Evolutionary conservation across 495 filamentous ascomycete genomes (phyloP).

Genomic region (Annulohypoxylon stygium): DNA sequence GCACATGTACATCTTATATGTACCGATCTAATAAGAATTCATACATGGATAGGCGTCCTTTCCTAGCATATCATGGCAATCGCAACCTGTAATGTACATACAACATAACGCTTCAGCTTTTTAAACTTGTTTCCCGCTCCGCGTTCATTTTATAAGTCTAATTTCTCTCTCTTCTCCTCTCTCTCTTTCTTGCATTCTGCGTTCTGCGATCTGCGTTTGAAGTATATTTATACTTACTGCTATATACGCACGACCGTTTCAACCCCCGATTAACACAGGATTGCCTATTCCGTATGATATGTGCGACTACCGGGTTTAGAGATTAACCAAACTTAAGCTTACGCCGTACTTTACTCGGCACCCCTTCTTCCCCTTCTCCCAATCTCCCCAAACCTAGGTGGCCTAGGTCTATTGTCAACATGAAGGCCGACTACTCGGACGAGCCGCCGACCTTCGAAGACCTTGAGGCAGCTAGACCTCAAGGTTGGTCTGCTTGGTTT

Average conservation of each 20-base stretch:
- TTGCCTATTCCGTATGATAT: constrained; percentile 19
- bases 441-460: constrained; percentile 30
- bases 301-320: constrained; percentile 15
- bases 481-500: constrained; percentile 53
- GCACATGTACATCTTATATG: background rate
- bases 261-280: background rate
- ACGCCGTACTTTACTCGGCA: constrained; percentile 14
- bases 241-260: constrained; percentile 8
- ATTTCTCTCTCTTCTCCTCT: constrained; percentile 4
- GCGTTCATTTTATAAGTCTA: constrained; percentile 9
- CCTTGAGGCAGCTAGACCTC: constrained; percentile 23
- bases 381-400: background rate
- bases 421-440: constrained; percentile 47
- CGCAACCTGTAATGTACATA: constrained; percentile 7
- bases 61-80: constrained; percentile 17
- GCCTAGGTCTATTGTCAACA: constrained; percentile 10
- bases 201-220: background rate
- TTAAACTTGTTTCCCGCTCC: constrained; percentile 17
- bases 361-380: background rate
- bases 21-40: constrained; percentile 22
- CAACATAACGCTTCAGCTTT: background rate
- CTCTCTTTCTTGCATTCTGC: background rate
- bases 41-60: constrained; percentile 28
- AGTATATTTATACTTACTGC: constrained; percentile 1
- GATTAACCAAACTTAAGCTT: constrained; percentile 18